Evolutionary conservation across 345 rosid genomes (phyloP).

Genomic region (Camelina laxa): DNA sequence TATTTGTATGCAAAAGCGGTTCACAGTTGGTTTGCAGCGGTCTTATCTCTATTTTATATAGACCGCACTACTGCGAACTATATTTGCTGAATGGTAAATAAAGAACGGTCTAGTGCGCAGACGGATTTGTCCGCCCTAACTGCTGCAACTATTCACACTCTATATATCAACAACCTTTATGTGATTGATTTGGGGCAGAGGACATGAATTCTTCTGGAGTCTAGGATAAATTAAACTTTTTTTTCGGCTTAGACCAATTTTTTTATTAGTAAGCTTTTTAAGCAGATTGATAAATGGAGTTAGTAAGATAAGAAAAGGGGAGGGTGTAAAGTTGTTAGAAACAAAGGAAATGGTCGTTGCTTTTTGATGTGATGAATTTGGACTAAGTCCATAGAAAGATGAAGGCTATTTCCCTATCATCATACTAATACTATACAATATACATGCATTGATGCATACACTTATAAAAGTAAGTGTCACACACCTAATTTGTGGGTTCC

Average conservation of each 20-base stretch:
- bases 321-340: slow-evolving; percentile 40
- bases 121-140: no score
- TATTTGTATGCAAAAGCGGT: no score
- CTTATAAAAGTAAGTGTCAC: slow-evolving; percentile 18
- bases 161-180: background rate
- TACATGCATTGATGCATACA: slow-evolving; percentile 30
- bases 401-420: slow-evolving; percentile 33
- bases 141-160: no score
- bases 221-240: background rate
- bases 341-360: slow-evolving; percentile 34
- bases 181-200: slow-evolving; percentile 2
- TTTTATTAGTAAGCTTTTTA: background rate
- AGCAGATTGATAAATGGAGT: slow-evolving; percentile 24
- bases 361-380: slow-evolving; percentile 44
- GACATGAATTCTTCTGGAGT: slow-evolving; percentile 19
- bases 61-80: no score
- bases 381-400: slow-evolving; percentile 42
- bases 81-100: no score
- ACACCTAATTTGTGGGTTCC: slow-evolving; percentile 49
- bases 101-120: no score
- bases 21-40: no score
- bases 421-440: background rate
- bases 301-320: slow-evolving; percentile 39
- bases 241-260: background rate
- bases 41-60: no score